Evolutionary conservation across 495 filamentous ascomycete species (phyloP).

Genomic region (Penicillium cataractarum): DNA sequence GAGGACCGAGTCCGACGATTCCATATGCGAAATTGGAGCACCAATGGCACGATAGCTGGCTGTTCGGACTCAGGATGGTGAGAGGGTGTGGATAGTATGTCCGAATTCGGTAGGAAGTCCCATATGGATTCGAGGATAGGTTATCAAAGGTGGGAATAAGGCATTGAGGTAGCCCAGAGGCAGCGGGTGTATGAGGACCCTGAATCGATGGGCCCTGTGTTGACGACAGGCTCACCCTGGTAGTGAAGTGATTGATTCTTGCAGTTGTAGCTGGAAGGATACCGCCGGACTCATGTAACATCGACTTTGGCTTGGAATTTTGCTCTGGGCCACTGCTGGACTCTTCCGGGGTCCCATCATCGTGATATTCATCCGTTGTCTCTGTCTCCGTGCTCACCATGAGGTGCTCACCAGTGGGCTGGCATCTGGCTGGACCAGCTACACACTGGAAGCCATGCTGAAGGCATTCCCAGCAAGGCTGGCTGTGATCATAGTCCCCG

Average conservation of each 20-base stretch:
- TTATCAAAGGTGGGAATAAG: background rate
- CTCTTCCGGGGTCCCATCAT: background rate
- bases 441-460: slow-evolving; percentile 14
- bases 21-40: slow-evolving; percentile 22
- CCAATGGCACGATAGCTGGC: slow-evolving; percentile 13
- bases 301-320: background rate
- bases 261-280: background rate
- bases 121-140: background rate
- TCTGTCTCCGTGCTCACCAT: background rate
- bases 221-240: background rate
- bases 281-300: background rate
- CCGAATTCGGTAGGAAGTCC: background rate
- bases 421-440: slow-evolving; percentile 7
- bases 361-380: background rate
- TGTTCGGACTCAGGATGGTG: background rate
- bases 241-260: background rate
- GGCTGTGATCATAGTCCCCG: slow-evolving; percentile 8
- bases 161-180: background rate
- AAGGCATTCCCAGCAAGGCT: slow-evolving; percentile 1
- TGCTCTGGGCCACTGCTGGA: background rate
- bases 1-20: slow-evolving; percentile 9
- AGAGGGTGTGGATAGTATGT: slow-evolving; percentile 14
- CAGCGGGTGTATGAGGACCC: background rate
- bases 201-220: background rate
- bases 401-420: background rate